Percentiles rank a stretch among this genome's conserved stretches.
Evolutionary conservation across 1,284 basidiomycete genomes (phyloP).

Genomic region (Heterobasidion occidentale): DNA sequence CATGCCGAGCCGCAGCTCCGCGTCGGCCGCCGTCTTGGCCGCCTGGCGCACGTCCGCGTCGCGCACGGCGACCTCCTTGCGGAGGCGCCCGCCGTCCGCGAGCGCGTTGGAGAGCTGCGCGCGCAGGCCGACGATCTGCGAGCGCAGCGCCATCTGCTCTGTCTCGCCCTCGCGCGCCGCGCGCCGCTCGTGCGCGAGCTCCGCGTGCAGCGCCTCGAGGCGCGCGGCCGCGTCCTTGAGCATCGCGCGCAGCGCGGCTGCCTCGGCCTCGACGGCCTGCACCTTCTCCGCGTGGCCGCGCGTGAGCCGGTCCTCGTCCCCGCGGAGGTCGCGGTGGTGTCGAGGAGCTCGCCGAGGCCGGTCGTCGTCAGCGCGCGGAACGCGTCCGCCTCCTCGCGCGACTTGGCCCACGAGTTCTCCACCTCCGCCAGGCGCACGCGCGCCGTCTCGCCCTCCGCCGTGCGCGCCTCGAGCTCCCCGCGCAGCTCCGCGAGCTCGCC

Average conservation of each 20-base stretch:
- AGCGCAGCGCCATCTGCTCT: slow-evolving; percentile 63
- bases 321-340: slow-evolving; percentile 75
- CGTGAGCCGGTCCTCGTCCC: slow-evolving; percentile 68
- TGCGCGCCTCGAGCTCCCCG: slow-evolving; percentile 69
- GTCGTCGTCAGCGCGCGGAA: slow-evolving; percentile 80
- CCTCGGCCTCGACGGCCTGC: slow-evolving; percentile 73
- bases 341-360: slow-evolving; percentile 77
- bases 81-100: slow-evolving; percentile 65
- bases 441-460: slow-evolving; percentile 66
- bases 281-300: slow-evolving; percentile 78
- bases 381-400: slow-evolving; percentile 84
- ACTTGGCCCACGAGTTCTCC: slow-evolving; percentile 83
- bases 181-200: slow-evolving; percentile 65
- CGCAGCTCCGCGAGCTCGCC: slow-evolving; percentile 69
- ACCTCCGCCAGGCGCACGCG: slow-evolving; percentile 61
- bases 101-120: slow-evolving; percentile 69
- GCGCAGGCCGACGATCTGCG: slow-evolving; percentile 75
- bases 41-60: slow-evolving; percentile 68
- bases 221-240: slow-evolving; percentile 71
- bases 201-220: slow-evolving; percentile 60
- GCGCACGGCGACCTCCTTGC: slow-evolving; percentile 61
- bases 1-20: slow-evolving; percentile 72
- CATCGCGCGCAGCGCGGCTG: slow-evolving; percentile 66
- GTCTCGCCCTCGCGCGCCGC: slow-evolving; percentile 62
- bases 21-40: slow-evolving; percentile 62